Evolutionary conservation across 768 basidiomycete genomes (phyloP), one percentile per base, ranked within the genome.

Genomic region (Rhodosporidiobolus odoratus): DNA sequence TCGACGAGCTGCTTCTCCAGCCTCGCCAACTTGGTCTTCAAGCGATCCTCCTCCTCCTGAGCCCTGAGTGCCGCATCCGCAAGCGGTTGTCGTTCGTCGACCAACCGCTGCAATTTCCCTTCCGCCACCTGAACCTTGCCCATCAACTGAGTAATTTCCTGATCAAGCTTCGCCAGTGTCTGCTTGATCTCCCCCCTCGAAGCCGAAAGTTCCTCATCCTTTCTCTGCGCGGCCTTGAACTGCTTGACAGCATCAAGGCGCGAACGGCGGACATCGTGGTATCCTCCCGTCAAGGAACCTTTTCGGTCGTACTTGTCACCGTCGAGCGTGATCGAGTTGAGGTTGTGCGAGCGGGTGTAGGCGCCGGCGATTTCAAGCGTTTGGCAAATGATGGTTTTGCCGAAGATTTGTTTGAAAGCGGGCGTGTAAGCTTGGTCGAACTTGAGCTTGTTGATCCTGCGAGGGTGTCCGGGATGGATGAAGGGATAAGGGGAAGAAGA

Each of bases 281-380:
- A 99, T 1, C 96, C 96, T 65, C 96, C 96, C 0, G 94, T 98
- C 58, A 99, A 81, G 3, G 94, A 88, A 71, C 96, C 96, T 78
- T 95, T 97, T 61, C 93, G 86, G 79, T 99, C 96, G 62, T 95
- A 93, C 78, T 92, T 92, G 83, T 99, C 96, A 58, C 96, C 96
- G 75, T 95, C 94, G 47, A 96, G 85, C 2, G 96, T 99, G 80
- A 98, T 98, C 30, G 92, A 93, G 80, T 95, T 97, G 78, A 98
- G 89, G 2, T 88, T 88, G 78, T 98, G 93, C 75, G 88, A 90
- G 79, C 95, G 89, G 59, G 94, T 92, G 79, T 96, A 98, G 15
- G 91, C 90, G 10, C 92, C 91, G 32, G 93, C 94, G 72, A 92
- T 88, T 15, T 88, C 88, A 65, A 99, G 85, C 78, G 96, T 92